Evolutionary conservation across 2,329 filamentous ascomycete species (phyloP), one percentile per base, ranked within the genome.

Genomic region (Aspergillus oerlinghausenensis): DNA sequence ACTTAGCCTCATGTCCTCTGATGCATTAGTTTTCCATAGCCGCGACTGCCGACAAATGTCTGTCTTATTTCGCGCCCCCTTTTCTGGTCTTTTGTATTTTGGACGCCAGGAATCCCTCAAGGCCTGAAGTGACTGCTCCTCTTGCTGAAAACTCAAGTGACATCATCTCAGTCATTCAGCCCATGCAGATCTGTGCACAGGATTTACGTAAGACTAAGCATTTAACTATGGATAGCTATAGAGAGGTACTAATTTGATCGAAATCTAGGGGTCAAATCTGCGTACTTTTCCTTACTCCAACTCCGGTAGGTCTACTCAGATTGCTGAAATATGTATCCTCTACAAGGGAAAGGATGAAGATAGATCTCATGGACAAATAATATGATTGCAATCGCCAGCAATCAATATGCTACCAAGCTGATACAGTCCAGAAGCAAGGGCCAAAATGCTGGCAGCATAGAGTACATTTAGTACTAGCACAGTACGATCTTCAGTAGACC

Each of bases 11-110:
- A 35, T 35, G 32, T 17, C 32, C 5, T 38, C 3, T 6, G 14
- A 45, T 54, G 45, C 51, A 49, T 56, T 50, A 50, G 50, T 55
- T 52, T 49, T 48, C 54, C 58, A 57, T 58, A 65, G 63, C 63
- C 63, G 63, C 63, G 59, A 62, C 60, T 65, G 60, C 62, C 63
- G 63, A 62, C 53, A 60, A 63, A 60, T 61, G 48, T 32, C 43
- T 43, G 42, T 43, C 43, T 23, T 38, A n/a, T 38, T 17, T 38
- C 32, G 32, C 32, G 28, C 32, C 40, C 40, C 40, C 19, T 21
- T 43, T 43, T 19, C 32, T 14, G 14, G 32, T 17, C 32, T 38
- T 38, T 38, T 38, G 32, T 2, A 17, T 38, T 17, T 32, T 32
- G 29, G 29, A 11, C 29, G 4, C 29, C 11, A 4, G 11, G 11